phyloP scores from a whole-genome alignment of 148 eudicot genomes.

The Chenopodium suecicum region DNA sequence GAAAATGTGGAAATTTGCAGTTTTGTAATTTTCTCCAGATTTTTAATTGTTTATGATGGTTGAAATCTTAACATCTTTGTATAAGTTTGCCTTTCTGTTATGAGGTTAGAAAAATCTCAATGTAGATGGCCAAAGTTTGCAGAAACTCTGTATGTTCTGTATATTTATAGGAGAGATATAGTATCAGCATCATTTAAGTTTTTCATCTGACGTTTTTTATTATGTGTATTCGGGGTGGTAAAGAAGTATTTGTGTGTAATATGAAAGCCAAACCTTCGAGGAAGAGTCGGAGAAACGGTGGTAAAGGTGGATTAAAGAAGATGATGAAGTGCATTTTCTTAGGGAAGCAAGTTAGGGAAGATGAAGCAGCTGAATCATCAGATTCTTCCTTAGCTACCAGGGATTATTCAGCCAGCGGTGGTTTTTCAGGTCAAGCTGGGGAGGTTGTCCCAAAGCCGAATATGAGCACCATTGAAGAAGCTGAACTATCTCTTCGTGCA shows the following conservation, averaged over 20 bases:
- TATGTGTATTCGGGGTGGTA: conserved; percentile 19
- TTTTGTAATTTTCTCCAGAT: neutral
- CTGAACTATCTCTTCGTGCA: conserved; percentile 87
- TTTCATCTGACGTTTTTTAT: conserved; percentile 17
- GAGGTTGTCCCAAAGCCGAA: conserved; percentile 41
- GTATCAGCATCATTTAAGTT: neutral
- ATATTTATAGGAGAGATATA: neutral
- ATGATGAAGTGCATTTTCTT: conserved; percentile 79
- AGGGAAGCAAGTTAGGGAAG: conserved; percentile 55
- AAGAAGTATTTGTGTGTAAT: conserved; percentile 22
- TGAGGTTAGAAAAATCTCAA: neutral
- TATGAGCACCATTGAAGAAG: conserved; percentile 74
- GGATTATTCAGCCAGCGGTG: conserved; percentile 67
- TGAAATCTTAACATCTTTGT: neutral
- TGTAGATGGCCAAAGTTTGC: neutral
- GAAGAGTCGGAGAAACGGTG: conserved; percentile 23
- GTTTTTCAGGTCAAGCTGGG: conserved; percentile 53
- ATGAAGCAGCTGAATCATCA: conserved; percentile 54
- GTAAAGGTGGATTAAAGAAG: conserved; percentile 41
- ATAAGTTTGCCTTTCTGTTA: neutral
- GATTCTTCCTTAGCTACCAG: conserved; percentile 69
- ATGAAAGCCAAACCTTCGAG: conserved; percentile 53
- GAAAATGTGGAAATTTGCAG: conserved; percentile 6
- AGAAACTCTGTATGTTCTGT: neutral
- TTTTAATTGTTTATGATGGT: neutral